Percentiles rank a stretch among this genome's conserved stretches.
Evolutionary conservation across 352 stramenopile genomes (phyloP).

Genomic region (Phytopythium oedochilum): DNA sequence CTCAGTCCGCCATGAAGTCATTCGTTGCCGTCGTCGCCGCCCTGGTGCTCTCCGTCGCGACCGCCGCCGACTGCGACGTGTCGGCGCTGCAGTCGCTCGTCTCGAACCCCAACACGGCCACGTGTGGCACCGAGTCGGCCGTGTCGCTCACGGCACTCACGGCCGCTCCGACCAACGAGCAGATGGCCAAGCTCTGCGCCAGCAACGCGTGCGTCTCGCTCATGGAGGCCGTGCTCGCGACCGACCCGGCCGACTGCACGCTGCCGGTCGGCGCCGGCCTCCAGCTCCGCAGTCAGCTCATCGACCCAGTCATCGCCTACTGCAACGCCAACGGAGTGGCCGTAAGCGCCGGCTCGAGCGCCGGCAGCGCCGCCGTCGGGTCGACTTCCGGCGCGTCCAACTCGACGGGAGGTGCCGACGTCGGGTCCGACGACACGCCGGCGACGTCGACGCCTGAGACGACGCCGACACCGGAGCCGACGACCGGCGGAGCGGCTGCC

Average conservation of each 20-base stretch:
- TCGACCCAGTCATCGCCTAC: conserved; percentile 14
- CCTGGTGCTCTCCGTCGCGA: not conserved
- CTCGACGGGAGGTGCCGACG: conserved; percentile 1
- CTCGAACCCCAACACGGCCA: not conserved
- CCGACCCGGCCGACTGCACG: conserved; percentile 13
- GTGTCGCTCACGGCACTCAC: conserved; percentile 2
- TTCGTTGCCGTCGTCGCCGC: not conserved
- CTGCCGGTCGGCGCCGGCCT: conserved; percentile 8
- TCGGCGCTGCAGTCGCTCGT: not conserved
- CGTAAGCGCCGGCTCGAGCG: not conserved
- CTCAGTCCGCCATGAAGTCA: not conserved
- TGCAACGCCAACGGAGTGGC: conserved; percentile 11
- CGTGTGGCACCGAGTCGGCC: conserved; percentile 1
- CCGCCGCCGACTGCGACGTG: conserved; percentile 3
- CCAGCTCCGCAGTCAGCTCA: conserved; percentile 11
- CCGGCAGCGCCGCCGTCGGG: not conserved
- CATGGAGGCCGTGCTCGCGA: conserved; percentile 10
- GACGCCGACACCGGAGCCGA: not conserved
- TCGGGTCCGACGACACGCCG: not conserved
- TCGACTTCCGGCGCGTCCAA: not conserved
- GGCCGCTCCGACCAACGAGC: conserved; percentile 1
- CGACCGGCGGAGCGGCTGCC: not conserved
- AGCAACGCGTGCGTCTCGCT: conserved; percentile 10
- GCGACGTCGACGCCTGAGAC: not conserved
- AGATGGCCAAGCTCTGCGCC: conserved; percentile 9